Evolutionary conservation across 2,329 filamentous ascomycete genomes (phyloP), one percentile per base, ranked within the genome.

Genomic region (Kalmusia sp.): DNA sequence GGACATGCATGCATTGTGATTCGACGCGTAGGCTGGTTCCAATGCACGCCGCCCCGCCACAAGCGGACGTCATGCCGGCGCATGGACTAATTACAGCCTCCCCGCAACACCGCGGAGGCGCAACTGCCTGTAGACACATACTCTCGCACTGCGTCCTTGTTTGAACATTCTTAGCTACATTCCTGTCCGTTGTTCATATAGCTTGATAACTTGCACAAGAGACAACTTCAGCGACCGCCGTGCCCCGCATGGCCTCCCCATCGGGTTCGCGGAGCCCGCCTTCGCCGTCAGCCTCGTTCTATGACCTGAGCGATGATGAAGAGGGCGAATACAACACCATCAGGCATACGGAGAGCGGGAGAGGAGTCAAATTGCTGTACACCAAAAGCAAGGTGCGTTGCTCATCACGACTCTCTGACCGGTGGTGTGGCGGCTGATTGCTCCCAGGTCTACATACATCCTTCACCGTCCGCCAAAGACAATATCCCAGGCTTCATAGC

Each of bases 271-370:
- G 55, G 31, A 65, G 65, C 52, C 78, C 81, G 38, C 81, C 86
- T 12, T 97, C 93, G 30, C 92, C 93, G 2, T 85, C 90, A 2
- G 91, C 88, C 47, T 96, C 92, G 67, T 95, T 93, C 80, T 97
- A 96, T 80, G 93, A 93, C 69, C 82, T 98, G 82, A 96, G 91
- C 75, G 96, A 99, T 79, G 92, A 96, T 69, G 93, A 96, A 59
- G 95, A 98, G 76, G 90, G 89, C 63, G 95, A 91, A 38, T 99
- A 99, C 79, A 91, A 96, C 73, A 98, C 92, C 15, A 92, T 99
- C 68, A 89, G 91, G 4, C 91, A 96, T 69, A 85, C 86, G 3
- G 85, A 84, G 62, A 87, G 86, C 2, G 89, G 90, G 0, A 86
- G 86, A 61, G 95, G 93, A 1, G 95, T 99, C 39, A 99, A 98